Evolutionary conservation across 2,329 filamentous ascomycete genomes (phyloP), one percentile per base, ranked within the genome.

Genomic region (Diaporthe citriasiana): DNA sequence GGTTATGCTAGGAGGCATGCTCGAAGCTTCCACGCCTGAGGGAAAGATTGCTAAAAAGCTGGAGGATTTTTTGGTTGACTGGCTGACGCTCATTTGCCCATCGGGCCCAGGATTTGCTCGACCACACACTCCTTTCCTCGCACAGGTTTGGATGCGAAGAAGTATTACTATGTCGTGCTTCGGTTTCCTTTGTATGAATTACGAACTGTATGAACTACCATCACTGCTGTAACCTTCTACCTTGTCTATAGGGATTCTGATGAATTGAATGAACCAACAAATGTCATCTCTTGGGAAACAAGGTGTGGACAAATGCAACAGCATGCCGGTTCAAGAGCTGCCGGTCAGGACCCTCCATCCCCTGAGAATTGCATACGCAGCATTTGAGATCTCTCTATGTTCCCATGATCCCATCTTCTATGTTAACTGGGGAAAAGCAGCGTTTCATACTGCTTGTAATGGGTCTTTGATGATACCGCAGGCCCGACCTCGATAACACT

Each of bases 121-220:
- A 35, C n/a, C 33, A n/a, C 63, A 68, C 63, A 51, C 33, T 53
- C 63, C 63, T 68, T 68, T 15, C 40, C 13, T 33, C 6, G 19
- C 33, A 30, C 33, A 27, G 4, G 33, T 53, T 38, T 53, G 63
- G 17, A 13, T 38, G 2, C 19, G 22, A 53, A 68, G 0, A 7
- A 9, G 3, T 51, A 22, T 19, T 19, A 38, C 22, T 38, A 13
- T 50, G 13, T 40, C 25, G 30, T 25, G 27, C n/a, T 53, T 25
- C 33, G 22, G 15, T 68, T 68, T 50, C 22, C n/a, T 68, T 40
- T 51, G 30, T 51, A 66, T 38, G 33, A 35, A 19, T 66, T 5
- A 66, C 33, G 33, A 51, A 12, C 27, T 51, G 45, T 51, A 51
- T 10, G 4, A 15, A 27, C 15, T 51, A 68, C 47, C 53, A 13